Evolutionary conservation across 2,329 filamentous ascomycete species (phyloP), one percentile per base, ranked within the genome.

Genomic region (Phaeosphaeriaceae sp.): DNA sequence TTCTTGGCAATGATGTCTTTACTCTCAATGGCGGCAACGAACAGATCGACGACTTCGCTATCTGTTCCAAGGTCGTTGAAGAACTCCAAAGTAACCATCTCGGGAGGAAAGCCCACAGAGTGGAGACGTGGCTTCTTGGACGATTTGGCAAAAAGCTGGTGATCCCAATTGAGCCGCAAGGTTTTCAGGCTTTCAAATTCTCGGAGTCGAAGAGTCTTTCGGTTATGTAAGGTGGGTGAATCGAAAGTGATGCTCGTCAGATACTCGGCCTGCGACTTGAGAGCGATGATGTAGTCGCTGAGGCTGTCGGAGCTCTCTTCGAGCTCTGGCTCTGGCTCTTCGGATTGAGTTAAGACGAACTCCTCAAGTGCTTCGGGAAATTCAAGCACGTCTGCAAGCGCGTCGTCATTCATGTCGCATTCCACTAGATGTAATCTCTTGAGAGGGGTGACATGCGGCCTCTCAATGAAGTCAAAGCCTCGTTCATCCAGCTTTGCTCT

Each of bases 391-490:
- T 74, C 72, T 2, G 68, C 64, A 1, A 74, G 63, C 3, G 69
- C 69, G 42, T 74, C 72, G 24, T 74, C 72, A 53, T 69, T 73
- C 36, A 74, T 72, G 51, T 74, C 72, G 62, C 72, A 74, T 61
- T 74, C 72, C 41, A 74, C 68, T 20, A 74, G 41, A 19, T 67
- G 62, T 17, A 74, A 57, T 20, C 61, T 65, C 50, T 72, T 73
- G 22, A 74, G 46, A 1, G 69, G 66, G 0, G 72, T 74, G 22
- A 67, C 57, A 25, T 73, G 70, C 15, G 72, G 72, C 15, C 70
- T 65, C 52, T 74, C 72, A 4, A 73, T 65, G 21, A 67, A 68
- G 47, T 74, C 66, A 47, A 74, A 74, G 1, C 70, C 70, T 47
- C 69, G 60, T 22, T 74, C 72, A 48, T 74, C 72, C 20, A 74